These are phyloP conservation scores for Cyberlindnera petersonii DNA, from an alignment of 805 yeast species.

Conservation along the genomic window DNA sequence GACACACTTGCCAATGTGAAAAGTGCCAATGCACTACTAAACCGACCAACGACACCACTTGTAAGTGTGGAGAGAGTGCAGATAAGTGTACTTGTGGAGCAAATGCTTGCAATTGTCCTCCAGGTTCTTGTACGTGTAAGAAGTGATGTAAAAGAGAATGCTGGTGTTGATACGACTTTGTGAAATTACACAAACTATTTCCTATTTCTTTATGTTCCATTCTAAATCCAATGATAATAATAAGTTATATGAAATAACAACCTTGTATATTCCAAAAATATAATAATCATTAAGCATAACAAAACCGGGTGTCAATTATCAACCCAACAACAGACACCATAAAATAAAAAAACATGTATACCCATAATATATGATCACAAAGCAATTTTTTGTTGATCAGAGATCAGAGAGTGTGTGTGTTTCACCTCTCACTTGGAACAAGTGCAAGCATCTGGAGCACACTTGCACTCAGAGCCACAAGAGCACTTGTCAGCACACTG, in stretches of 20 bases:
- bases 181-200: neutral
- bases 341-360: too few relatives aligned
- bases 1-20: neutral
- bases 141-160: too few relatives aligned
- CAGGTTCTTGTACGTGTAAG: conserved; percentile 6
- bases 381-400: neutral
- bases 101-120: conserved; percentile 8
- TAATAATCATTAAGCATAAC: too few relatives aligned
- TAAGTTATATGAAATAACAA: too few relatives aligned
- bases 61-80: too few relatives aligned
- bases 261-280: too few relatives aligned
- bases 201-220: neutral
- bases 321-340: too few relatives aligned
- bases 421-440: conserved; percentile 5
- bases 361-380: neutral
- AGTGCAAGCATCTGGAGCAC: conserved; percentile 11
- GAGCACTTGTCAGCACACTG: conserved; percentile 7
- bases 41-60: conserved; percentile 2
- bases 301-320: too few relatives aligned
- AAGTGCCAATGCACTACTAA: conserved; percentile 7
- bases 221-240: too few relatives aligned
- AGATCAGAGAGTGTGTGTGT: neutral
- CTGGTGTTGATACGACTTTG: neutral
- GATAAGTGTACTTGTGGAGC: conserved; percentile 6
- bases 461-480: conserved; percentile 11